phyloP scores from a whole-genome alignment of 805 yeast species.

The Debaryomyces tyrocola region DNA sequence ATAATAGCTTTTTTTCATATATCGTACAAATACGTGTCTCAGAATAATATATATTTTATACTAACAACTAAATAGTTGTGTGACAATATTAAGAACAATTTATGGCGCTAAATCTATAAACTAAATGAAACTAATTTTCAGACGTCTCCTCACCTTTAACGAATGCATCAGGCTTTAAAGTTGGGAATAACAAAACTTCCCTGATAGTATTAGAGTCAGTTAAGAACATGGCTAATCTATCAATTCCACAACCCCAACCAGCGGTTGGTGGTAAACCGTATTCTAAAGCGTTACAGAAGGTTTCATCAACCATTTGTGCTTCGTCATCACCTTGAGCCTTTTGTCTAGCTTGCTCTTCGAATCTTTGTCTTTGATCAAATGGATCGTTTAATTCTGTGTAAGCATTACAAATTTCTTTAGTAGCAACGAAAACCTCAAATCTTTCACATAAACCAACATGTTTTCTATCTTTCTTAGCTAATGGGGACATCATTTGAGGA shows the following conservation, averaged over 20 bases:
- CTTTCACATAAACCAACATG: conserved; percentile 96
- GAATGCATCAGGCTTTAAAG: conserved; percentile 86
- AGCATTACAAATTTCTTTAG: conserved; percentile 97
- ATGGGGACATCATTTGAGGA: conserved; percentile 99
- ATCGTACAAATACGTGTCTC: not conserved
- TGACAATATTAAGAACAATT: not conserved
- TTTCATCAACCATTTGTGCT: conserved; percentile 95
- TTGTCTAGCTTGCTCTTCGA: conserved; percentile 98
- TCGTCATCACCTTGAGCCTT: conserved; percentile 99
- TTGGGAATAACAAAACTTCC: conserved; percentile 97
- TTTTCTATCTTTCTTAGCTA: conserved; percentile 93
- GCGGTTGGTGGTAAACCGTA: conserved; percentile 99
- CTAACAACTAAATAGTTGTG: not conserved
- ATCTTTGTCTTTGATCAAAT: conserved; percentile 95
- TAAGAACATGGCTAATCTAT: conserved; percentile 96
- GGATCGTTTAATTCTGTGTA: conserved; percentile 99
- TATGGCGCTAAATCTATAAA: not conserved
- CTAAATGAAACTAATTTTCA: conserved; percentile 9
- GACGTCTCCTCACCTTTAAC: conserved; percentile 35
- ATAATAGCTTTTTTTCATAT: not conserved
- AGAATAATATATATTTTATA: not conserved
- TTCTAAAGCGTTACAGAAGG: conserved; percentile 96
- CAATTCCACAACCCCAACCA: conserved; percentile 99
- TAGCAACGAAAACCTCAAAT: conserved; percentile 97
- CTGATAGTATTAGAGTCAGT: conserved; percentile 95